phyloP scores from a whole-genome alignment of 495 filamentous ascomycete species.

The Penicillium verhagenii region DNA sequence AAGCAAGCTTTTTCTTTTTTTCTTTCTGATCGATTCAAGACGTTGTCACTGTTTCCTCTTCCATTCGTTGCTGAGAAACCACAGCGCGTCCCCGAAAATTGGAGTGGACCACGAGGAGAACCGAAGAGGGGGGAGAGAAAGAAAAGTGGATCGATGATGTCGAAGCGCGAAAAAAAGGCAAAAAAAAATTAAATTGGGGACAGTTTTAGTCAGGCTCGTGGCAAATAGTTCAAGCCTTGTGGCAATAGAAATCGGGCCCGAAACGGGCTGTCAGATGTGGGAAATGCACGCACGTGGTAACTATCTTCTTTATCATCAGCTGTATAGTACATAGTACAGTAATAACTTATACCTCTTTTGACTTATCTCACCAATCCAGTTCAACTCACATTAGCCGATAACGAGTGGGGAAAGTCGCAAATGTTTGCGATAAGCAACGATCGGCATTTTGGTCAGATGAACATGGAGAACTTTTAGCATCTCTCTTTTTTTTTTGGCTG shows the following conservation, averaged over 20 bases:
- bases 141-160: constrained; percentile 12
- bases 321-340: too few species aligned
- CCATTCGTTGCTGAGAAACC: not conserved
- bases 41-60: not conserved
- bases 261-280: too few species aligned
- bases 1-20: not conserved
- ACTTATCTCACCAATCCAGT: not conserved
- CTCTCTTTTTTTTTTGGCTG: too few species aligned
- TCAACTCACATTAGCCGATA: not conserved
- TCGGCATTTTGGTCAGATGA: not conserved
- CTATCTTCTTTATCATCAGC: too few species aligned
- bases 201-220: constrained; percentile 6
- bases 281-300: too few species aligned
- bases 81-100: not conserved
- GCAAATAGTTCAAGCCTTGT: not conserved
- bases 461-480: too few species aligned
- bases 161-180: not conserved
- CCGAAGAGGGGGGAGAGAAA: not conserved
- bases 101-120: not conserved
- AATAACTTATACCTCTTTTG: not conserved
- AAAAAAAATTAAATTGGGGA: constrained; percentile 4
- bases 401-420: not conserved
- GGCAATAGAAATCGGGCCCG: not conserved
- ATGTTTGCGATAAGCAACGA: constrained; percentile 1
- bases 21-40: too few species aligned